Evolutionary conservation across 1,139 yeast genomes (phyloP).

Genomic region (Kluyveromyces sp.): DNA sequence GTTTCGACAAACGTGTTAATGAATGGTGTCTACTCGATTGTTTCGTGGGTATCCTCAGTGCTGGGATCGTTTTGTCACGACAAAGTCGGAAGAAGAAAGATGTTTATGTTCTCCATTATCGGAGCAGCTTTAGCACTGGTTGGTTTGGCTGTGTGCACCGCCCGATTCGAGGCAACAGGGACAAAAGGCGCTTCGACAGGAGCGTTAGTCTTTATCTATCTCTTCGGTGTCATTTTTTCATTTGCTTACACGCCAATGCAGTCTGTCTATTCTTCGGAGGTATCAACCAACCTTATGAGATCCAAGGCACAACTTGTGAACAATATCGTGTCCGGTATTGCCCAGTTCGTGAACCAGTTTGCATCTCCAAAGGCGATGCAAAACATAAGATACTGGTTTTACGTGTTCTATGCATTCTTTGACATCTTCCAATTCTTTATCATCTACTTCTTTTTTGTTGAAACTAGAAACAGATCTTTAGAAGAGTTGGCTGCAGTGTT

Average conservation of each 20-base stretch:
- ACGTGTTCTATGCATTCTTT: conserved; percentile 5
- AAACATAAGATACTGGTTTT: conserved; percentile 5
- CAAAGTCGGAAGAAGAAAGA: conserved; percentile 4
- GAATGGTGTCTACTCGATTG: conserved; percentile 6
- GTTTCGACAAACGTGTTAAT: conserved; percentile 3
- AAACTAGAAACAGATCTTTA: conserved; percentile 59
- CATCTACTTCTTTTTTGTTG: conserved; percentile 56
- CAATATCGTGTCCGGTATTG: conserved; percentile 2
- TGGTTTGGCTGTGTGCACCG: conserved; percentile 3
- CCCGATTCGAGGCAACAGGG: not conserved
- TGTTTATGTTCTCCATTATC: not conserved
- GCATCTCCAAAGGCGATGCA: conserved; percentile 6
- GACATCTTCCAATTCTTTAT: conserved; percentile 4
- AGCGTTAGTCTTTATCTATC: conserved; percentile 5
- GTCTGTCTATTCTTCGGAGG: conserved; percentile 3
- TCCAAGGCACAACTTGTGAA: conserved; percentile 3
- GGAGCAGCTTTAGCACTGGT: conserved; percentile 4
- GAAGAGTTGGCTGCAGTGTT: conserved; percentile 38
- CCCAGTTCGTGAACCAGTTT: conserved; percentile 5
- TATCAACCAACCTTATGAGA: conserved; percentile 2
- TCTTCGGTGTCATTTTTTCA: conserved; percentile 5
- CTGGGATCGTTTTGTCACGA: conserved; percentile 1
- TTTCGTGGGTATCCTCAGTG: conserved; percentile 2
- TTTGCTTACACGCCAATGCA: conserved; percentile 7
- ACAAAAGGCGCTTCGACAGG: conserved; percentile 2